Base-by-base conservation (phyloP, 257 asterid species). In the Eustoma russellianum region DNA sequence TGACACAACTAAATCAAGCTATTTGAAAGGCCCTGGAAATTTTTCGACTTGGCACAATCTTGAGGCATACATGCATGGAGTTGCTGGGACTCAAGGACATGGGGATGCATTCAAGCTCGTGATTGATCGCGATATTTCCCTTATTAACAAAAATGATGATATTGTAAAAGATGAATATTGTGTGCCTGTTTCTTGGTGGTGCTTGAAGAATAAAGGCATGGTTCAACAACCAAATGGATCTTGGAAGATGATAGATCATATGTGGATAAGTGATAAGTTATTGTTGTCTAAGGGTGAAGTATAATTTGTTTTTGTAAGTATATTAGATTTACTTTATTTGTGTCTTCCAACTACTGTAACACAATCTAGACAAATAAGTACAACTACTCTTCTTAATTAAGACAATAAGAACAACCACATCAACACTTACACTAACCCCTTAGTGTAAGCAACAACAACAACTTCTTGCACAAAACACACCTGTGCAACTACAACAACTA, bases 181-280 rank as follows among this genome's bases (percentile, higher is more conserved):
- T 9, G 81, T 86, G 5, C 93, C 88, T 3, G 72, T 28, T 33
- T 51, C 75, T 0, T 90, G 97, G 97, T 74, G 85, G 86, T 64
- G 82, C 53, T 66, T 71, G 48, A 72, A 69, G 75, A 60, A 90
- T 16, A 81, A 72, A 43, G 96, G 96, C 5, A 79, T 90, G 93
- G 81, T 86, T 80, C 97, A 86, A 58, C 67, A 69, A 51, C 72
- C 53, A 0, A 96, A 86, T 75, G 97, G 94, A 30, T 64, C 87
- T 34, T 89, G 97, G 97, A 48, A 69, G 33, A 63, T 86, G 66
- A 52, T 30, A 63, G 97, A 83, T 63, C 79, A 63, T 59, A 83
- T 79, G 48, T 55, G 57, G 11, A 24, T 24, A 24, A 24, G 30
- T 24, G 30, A 2, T 24, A 24, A 4, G 30, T 24, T 24, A 24